Base-by-base conservation (phyloP, 352 stramenopile species). In the Globisporangium recalcitrans region DNA sequence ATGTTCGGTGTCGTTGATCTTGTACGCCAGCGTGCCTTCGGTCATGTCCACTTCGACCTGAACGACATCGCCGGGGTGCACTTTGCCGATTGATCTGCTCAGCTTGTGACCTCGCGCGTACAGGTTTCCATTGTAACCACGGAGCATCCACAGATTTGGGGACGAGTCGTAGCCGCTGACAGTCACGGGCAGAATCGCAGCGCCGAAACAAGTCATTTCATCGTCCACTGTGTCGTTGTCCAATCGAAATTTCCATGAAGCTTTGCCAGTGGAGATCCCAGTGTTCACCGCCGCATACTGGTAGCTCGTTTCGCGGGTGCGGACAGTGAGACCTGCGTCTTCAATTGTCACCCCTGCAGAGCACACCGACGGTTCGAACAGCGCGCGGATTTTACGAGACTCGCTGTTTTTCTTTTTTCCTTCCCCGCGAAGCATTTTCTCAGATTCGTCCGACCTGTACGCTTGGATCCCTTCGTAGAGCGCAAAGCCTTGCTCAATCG, bases 151-250 rank as follows among this genome's bases (percentile, higher is more conserved):
- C 32, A 97, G 64, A 67, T 79, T 96, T 9, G 88, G 85, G 24
- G 87, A 96, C 14, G 89, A 96, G 58, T 96, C 91, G 55, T 97
- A 97, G 32, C 88, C 89, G 31, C 84, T 93, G 1, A 93, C 85
- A 27, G 81, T 90, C 47, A 96, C 83, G 52, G 88, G 90, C 27
- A 96, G 72, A 49, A 93, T 93, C 6, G 88, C 87, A 26, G 90
- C 90, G 53, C 90, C 90, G 71, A 97, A 96, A 40, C 90, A 96
- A 38, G 86, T 97, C 85, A 95, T 96, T 65, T 97, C 90, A 44
- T 97, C 90, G 52, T 96, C 91, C 22, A 89, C 76, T 5, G 85
- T 94, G 64, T 96, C 88, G 6, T 91, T 90, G 74, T 95, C 88
- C 19, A 96, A 69, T 14, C 87, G 85, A 24, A 96, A 96, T 52